These are phyloP conservation scores for Orychophragmus violaceus DNA, from an alignment of 345 rosid species.

Conservation along the genomic window DNA sequence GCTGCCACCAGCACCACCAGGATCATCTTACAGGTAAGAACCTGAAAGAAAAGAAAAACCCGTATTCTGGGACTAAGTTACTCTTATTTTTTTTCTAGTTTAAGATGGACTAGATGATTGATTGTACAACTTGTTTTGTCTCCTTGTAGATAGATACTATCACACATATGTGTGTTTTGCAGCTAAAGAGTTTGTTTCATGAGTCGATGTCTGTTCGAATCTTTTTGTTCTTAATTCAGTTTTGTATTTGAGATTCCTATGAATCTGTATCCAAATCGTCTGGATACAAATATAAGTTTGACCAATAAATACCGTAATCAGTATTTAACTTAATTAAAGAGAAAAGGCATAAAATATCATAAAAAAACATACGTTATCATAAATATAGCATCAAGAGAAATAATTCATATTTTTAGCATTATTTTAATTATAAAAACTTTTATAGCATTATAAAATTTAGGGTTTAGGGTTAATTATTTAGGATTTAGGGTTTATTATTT, in stretches of 20 bases:
- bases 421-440: no score
- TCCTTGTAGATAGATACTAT: conserved; percentile 26
- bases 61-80: conserved; percentile 17
- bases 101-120: conserved; percentile 13
- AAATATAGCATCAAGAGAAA: no score
- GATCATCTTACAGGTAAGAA: conserved; percentile 50
- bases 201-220: conserved; percentile 9
- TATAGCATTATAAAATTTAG: no score
- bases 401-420: no score
- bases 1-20: conserved; percentile 88
- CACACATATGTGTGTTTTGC: neutral
- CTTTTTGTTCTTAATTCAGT: conserved; percentile 1
- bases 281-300: neutral
- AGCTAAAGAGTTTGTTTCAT: conserved; percentile 10
- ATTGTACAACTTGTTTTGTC: conserved; percentile 17
- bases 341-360: no score
- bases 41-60: neutral
- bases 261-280: no score
- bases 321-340: neutral
- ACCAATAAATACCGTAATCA: neutral
- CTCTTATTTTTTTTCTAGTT: conserved; percentile 17
- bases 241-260: neutral
- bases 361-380: no score
- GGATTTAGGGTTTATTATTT: no score
- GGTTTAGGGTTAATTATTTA: no score